Evolutionary conservation across 768 basidiomycete species (phyloP), one percentile per base, ranked within the genome.

Genomic region (Flagelloscypha sp.): DNA sequence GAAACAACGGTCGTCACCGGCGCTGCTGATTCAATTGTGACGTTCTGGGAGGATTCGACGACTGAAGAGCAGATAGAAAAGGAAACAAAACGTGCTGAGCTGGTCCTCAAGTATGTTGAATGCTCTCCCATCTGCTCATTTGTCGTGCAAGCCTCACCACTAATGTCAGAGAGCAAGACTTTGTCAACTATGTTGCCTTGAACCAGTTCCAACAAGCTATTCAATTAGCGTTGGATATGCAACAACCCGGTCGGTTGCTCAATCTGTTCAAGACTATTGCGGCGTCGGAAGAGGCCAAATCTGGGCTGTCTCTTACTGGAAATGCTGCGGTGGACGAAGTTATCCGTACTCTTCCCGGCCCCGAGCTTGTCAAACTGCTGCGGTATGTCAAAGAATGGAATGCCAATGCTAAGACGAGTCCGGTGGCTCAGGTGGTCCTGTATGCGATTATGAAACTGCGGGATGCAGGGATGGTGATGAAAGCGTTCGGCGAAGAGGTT

Each of bases 41-140:
- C 89, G 3, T 84, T 99, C 53, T 98, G 95, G 95, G 70, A 87
- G 58, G 94, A 98, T 56, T 87, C 83, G 43, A 95, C 93, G 0
- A 85, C 84, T 52, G 79, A 85, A 45, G 70, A 85, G 42, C 79
- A 84, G 46, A 61, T 65, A 24, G 82, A 88, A 55, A 83, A 78
- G 52, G 82, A 84, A 48, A 59, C 66, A 5, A 76, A 81, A 48
- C 73, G 86, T 16, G 74, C 76, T 9, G 74, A 84, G 37, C 57
- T 78, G 42, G 85, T 88, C 29, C 68, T 86, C 46, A 86, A 84
- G 94, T 93, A 50, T 50, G 84, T 66, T 17, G 11, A 15, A 17
- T 20, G 13, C 28, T 28, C 13, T 24, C 38, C 27, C 24, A 7
- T 16, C 5, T 30, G 29, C 21, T 41, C 24, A 41, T 41, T 40